Evolutionary conservation across 768 basidiomycete species (phyloP), one percentile per base, ranked within the genome.

Genomic region (Serendipita sp.): DNA sequence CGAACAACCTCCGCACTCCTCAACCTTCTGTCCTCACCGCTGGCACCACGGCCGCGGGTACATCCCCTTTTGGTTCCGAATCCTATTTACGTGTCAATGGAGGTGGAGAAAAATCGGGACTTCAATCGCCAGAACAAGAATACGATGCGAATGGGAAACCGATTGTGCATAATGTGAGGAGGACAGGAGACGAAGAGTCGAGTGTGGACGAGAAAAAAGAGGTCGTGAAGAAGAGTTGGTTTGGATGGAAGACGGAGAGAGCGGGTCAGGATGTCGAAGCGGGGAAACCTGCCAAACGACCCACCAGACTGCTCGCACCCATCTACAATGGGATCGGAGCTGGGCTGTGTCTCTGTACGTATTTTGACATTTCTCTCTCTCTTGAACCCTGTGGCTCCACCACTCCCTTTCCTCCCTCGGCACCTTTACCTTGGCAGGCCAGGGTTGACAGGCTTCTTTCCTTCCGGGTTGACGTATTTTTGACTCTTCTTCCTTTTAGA

Each of bases 251-350:
- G 56, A 60, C 56, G 8, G 56, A 60, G n/a, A 60, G 32, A n/a
- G 35, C 18, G 23, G 56, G 56, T 30, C 28, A 36, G 15, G 56
- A 60, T 32, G 32, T 60, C 56, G 56, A 60, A n/a, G 56, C 56
- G 16, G 56, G 35, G 10, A 60, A 60, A 35, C 56, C 56, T 30
- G 56, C 56, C 23, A 60, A 10, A 23, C 56, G 75, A 3, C 75
- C 75, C 1, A 79, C 80, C 30, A 80, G 83, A 34, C 77, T 88
- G 41, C 81, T 88, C 63, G 88, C 88, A 1, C 89, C 89, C 1
- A 68, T 87, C 8, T 89, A 89, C 69, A 78, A 78, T 34, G 88
- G 88, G 18, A 69, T 89, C 3, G 88, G 84, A 1, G 78, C 79
- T 46, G 89, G 78, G 0, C 71, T 91, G 62, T 76, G 85, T 0